Base-by-base conservation (phyloP, 148 eudicot species). In the Vaccinium darrowii region DNA sequence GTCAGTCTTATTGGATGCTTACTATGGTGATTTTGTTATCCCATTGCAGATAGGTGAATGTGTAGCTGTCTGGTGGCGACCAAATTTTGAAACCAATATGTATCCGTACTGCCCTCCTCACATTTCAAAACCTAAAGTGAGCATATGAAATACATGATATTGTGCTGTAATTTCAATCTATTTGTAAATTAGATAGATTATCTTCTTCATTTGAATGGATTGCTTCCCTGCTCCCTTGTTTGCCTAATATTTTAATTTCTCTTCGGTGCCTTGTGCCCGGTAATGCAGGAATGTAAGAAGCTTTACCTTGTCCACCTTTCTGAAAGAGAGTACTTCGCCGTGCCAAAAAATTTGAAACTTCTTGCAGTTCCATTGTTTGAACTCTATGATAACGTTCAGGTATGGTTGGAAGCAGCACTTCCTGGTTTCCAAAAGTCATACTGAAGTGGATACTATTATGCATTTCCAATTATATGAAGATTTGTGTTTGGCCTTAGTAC, bases 311-410 rank as follows among this genome's bases (percentile, higher is more conserved):
- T 96, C 47, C 97, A 94, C 88, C 89, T 96, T 84, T 92, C 98
- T 47, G 99, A 94, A 88, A 87, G 93, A 69, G 98, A 94, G 86
- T 94, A 91, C 89, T 96, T 96, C 89, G 98, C 98, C n/a, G 98
- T 96, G 73, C 98, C 98, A 16, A 94, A 91, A 89, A 96, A 96
- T 87, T 88, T 96, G 81, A 96, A 96, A 83, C 91, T 96, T 82
- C 89, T 94, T 84, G 99, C 99, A 88, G 99, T 96, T 62, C 99
- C 99, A 33, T 88, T 94, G 88, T 96, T 96, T 86, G 99, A 96
- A 89, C 94, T 94, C 7, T 96, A 96, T 77, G 99, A 94, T 88
- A 94, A 96, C 90, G 93, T 94, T 84, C 98, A 94, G 98, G 98
- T 96, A 87, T 76, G 84, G 25, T 5, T 30, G 18, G 23, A 67